Evolutionary conservation across 2,329 filamentous ascomycete species (phyloP).

Genomic region (Cladophialophora chaetospira): DNA sequence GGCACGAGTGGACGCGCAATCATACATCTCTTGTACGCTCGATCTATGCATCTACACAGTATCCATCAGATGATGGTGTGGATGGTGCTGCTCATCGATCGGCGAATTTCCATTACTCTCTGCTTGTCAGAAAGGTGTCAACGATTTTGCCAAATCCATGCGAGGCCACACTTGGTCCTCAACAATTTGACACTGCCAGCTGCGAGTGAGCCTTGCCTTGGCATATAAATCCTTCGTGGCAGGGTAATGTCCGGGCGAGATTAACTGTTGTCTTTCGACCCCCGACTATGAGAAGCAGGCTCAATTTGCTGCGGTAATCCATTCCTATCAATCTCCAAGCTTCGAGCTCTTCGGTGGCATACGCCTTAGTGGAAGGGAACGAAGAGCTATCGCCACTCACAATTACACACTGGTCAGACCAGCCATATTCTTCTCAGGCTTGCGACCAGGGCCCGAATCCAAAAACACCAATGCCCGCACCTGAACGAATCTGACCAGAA

Average conservation of each 20-base stretch:
- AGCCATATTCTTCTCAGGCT: no score
- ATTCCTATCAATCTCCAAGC: no score
- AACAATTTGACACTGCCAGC: conserved; percentile 12
- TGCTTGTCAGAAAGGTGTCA: neutral
- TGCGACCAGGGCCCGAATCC: no score
- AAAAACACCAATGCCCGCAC: no score
- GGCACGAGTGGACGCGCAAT: neutral
- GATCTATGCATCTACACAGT: neutral
- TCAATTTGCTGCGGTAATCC: neutral
- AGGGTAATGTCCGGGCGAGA: neutral
- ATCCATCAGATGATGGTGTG: neutral
- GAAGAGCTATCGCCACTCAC: no score
- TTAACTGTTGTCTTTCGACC: neutral
- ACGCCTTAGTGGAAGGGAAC: no score
- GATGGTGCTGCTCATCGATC: neutral
- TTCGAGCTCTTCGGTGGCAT: no score
- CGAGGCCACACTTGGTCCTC: neutral
- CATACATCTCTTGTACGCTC: neutral
- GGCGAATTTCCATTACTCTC: neutral
- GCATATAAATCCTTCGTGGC: conserved; percentile 8
- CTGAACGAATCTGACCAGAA: neutral
- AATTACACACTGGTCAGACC: no score
- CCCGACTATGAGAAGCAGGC: neutral
- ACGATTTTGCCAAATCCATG: no score
- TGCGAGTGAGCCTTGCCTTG: conserved; percentile 13